phyloP scores from a whole-genome alignment of 1,284 basidiomycete genomes.

The Ganoderma meredithae region DNA sequence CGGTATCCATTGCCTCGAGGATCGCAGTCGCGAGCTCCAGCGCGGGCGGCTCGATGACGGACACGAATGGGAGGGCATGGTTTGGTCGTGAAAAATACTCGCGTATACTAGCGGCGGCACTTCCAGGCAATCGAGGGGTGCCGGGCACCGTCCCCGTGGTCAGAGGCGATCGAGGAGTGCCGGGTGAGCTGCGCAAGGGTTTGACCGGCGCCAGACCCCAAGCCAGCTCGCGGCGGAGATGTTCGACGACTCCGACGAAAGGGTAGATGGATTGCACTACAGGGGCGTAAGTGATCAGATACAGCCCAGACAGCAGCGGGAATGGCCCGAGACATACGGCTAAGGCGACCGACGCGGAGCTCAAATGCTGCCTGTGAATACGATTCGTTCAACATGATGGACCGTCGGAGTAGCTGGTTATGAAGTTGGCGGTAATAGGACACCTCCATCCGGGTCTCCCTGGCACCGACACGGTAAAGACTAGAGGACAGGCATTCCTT shows the following conservation, averaged over 20 bases:
- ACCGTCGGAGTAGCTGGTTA: constrained; percentile 45
- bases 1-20: constrained; percentile 44
- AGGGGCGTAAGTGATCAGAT: background rate
- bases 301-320: background rate
- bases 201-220: constrained; percentile 50
- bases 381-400: constrained; percentile 50
- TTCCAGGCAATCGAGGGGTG: constrained; percentile 25
- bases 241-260: constrained; percentile 51
- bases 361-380: constrained; percentile 59
- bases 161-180: constrained; percentile 15
- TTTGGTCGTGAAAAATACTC: constrained; percentile 18
- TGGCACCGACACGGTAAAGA: constrained; percentile 40
- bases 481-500: constrained; percentile 46
- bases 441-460: constrained; percentile 29
- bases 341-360: constrained; percentile 53
- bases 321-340: constrained; percentile 42
- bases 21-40: constrained; percentile 46
- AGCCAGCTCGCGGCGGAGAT: constrained; percentile 54
- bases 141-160: constrained; percentile 10
- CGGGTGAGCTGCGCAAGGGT: constrained; percentile 22
- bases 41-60: constrained; percentile 43
- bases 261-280: constrained; percentile 55
- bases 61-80: constrained; percentile 31
- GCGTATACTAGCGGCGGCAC: constrained; percentile 20
- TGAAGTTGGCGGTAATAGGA: constrained; percentile 39